Base-by-base conservation (phyloP, 108 stramenopile genomes). In the Nitzschia sp. region DNA sequence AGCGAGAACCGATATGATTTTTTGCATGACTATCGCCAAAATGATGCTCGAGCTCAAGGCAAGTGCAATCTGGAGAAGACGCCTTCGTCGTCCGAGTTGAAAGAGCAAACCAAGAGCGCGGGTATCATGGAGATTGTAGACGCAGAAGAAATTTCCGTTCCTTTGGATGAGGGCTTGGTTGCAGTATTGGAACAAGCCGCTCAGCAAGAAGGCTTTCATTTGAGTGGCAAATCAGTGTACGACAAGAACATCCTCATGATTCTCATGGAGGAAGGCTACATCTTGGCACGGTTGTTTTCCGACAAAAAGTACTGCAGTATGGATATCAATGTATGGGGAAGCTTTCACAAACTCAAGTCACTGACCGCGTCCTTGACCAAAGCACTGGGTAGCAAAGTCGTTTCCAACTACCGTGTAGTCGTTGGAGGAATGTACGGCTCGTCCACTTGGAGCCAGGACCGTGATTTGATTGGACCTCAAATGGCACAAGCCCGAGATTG, bases 341-440 rank as follows among this genome's bases (percentile, higher is more conserved):
- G 54, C 19, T 84, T 79, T 66, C 75, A 75, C 52, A 13, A 54
- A 27, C 11, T 62, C 17, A 75, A 72, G 61, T 58, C 77, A 1
- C 63, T 79, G 28, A 54, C 33, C 17, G 19, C 63, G 25, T 68
- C 54, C 0, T 34, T 76, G 3, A 71, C 66, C 13, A 58, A 68
- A 44, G 79, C 76, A 15, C 60, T 87, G 50, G 53, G 41, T 23
- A 71, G 63, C 36, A 26, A 27, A 48, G 58, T 31, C 71, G 34
- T 62, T 3, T 84, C 87, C 2, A 71, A 78, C 17, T 93, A 76
- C 70, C 79, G 87, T 35, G 75, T 93, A 36, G 86, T 89, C 45
- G 81, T 80, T 41, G 89, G 89, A 28, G 92, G 92, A 33, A 93
- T 93, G 85, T 82, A 83, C 73, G 92, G 89, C 34, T 75, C 79